These are phyloP conservation scores for Blastobotrys muscicola DNA, from an alignment of 805 yeast species.

Conservation along the genomic window DNA sequence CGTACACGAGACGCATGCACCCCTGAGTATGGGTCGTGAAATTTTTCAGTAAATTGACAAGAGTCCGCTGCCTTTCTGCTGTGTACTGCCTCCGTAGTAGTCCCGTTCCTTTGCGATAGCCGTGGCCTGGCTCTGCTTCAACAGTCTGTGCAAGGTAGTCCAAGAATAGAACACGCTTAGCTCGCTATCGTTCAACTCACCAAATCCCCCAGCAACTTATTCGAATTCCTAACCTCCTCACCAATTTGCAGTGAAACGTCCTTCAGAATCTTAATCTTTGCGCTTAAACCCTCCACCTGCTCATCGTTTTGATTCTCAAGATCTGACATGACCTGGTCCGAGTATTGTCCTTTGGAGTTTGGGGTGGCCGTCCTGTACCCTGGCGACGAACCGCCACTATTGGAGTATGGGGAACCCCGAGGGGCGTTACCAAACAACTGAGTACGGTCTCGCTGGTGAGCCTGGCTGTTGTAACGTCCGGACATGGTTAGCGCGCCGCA, in stretches of 20 bases:
- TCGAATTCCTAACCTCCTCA: constrained; percentile 11
- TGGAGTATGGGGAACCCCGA: constrained; percentile 22
- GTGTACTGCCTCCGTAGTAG: no score
- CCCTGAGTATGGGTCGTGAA: no score
- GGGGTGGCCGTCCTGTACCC: constrained; percentile 20
- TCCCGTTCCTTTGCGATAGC: no score
- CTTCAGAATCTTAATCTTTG: constrained; percentile 46
- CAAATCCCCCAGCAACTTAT: constrained; percentile 32
- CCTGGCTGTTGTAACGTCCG: constrained; percentile 15
- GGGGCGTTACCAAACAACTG: constrained; percentile 27
- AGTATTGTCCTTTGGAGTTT: constrained; percentile 26
- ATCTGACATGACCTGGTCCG: constrained; percentile 46
- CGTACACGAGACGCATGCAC: no score
- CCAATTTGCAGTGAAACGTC: constrained; percentile 18
- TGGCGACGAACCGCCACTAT: constrained; percentile 5
- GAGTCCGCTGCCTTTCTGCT: no score
- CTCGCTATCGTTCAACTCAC: constrained; percentile 20
- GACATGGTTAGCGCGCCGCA: not conserved
- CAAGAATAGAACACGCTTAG: no score
- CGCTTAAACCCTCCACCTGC: constrained; percentile 43
- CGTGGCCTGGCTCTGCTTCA: no score
- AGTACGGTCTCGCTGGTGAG: constrained; percentile 31
- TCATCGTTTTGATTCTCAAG: constrained; percentile 61
- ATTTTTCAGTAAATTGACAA: no score
- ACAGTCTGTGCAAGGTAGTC: no score